phyloP scores from a whole-genome alignment of 2,329 filamentous ascomycete genomes.

The Ascochyta fabae region DNA sequence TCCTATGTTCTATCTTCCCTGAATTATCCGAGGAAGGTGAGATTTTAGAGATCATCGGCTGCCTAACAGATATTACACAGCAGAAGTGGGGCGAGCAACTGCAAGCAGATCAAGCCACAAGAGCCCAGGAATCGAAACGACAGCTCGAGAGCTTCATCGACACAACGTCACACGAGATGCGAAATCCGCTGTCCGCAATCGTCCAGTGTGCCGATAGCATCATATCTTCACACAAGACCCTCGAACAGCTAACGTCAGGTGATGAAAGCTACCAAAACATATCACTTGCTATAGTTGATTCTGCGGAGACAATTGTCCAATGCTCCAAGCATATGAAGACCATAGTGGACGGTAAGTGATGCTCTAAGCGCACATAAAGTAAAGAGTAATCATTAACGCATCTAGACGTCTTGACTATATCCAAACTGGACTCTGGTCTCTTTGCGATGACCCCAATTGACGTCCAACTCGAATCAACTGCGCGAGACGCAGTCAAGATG shows the following conservation, averaged over 20 bases:
- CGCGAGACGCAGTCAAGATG: conserved; percentile 47
- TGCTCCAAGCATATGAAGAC: conserved; percentile 56
- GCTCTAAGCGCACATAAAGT: background rate
- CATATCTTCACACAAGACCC: conserved; percentile 19
- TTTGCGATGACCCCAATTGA: conserved; percentile 51
- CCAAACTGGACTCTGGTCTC: conserved; percentile 53
- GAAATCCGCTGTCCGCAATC: conserved; percentile 53
- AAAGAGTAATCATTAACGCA: background rate
- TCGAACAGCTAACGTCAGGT: conserved; percentile 9
- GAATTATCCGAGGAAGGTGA: conserved; percentile 31
- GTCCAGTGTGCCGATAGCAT: conserved; percentile 51
- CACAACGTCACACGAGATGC: conserved; percentile 51
- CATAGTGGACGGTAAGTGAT: conserved; percentile 51
- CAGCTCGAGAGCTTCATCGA: conserved; percentile 43
- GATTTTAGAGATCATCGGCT: conserved; percentile 43
- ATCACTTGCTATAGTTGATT: conserved; percentile 36
- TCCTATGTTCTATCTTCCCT: conserved; percentile 40
- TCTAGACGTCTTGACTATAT: conserved; percentile 51
- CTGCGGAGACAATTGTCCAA: conserved; percentile 52
- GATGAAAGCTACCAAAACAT: conserved; percentile 22
- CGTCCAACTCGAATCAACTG: conserved; percentile 44
- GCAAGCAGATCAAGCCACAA: conserved; percentile 35
- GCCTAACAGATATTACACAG: conserved; percentile 46
- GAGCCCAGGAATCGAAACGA: conserved; percentile 26
- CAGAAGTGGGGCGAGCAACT: conserved; percentile 47